Percentiles rank a stretch among this genome's conserved stretches.
Conservation (phyloP, 2,329 filamentous ascomycete species). For the Periconia sp. region DNA sequence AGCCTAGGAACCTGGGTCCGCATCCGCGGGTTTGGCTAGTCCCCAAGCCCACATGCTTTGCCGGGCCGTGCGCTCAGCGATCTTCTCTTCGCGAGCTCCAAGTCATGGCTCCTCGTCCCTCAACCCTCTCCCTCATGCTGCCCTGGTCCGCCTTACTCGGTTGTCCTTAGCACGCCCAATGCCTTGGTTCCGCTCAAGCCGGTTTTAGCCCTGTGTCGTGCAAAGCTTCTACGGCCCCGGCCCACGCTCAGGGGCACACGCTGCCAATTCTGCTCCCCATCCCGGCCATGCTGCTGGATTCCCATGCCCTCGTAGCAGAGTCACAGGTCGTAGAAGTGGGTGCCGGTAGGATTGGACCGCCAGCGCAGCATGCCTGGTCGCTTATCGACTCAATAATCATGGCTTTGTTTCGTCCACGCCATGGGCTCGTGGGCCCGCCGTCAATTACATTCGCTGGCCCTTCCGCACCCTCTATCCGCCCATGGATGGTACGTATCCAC, state of each 20-base stretch:
- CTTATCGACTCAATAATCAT: slow-evolving; percentile 28
- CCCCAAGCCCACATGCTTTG: slow-evolving; percentile 31
- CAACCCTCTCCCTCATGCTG: slow-evolving; percentile 40
- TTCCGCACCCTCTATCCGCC: slow-evolving; percentile 43
- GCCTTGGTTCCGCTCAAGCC: slow-evolving; percentile 44
- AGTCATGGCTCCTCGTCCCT: slow-evolving; percentile 36
- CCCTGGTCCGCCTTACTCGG: slow-evolving; percentile 40
- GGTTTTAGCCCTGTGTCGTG: slow-evolving; percentile 29
- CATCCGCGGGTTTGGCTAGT: slow-evolving; percentile 33
- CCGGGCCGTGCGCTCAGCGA: slow-evolving; percentile 39
- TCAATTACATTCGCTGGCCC: slow-evolving; percentile 40
- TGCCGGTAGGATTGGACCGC: slow-evolving; percentile 26
- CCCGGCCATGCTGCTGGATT: slow-evolving; percentile 25
- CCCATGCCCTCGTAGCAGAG: slow-evolving; percentile 36
- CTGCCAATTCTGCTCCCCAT: slow-evolving; percentile 21
- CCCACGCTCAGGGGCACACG: slow-evolving; percentile 45
- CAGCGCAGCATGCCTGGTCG: slow-evolving; percentile 38
- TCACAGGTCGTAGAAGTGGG: slow-evolving; percentile 27
- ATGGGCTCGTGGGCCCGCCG: slow-evolving; percentile 35
- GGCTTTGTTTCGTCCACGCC: slow-evolving; percentile 29
- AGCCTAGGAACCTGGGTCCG: slow-evolving; percentile 30
- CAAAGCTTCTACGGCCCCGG: slow-evolving; percentile 40
- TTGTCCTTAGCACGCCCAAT: slow-evolving; percentile 39
- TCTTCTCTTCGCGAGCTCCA: slow-evolving; percentile 39
- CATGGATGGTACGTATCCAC: slow-evolving; percentile 43